Evolutionary conservation across 345 rosid genomes (phyloP), one percentile per base, ranked within the genome.

Genomic region (Hibiscus tridactylites): DNA sequence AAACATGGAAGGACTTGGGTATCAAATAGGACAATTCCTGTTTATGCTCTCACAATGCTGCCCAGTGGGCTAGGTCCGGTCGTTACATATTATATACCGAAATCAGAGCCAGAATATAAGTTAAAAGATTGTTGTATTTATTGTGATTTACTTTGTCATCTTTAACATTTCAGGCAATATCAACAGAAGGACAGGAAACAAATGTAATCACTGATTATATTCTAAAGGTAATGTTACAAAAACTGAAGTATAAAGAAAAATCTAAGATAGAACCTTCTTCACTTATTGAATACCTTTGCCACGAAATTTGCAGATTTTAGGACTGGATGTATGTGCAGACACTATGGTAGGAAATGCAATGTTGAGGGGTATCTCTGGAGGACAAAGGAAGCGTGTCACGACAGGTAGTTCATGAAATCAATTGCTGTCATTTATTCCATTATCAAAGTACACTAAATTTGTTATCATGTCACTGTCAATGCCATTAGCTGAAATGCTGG

Each of bases 281-380:
- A 47, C 11, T 50, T 9, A 42, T 12, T 56, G 16, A 61, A 72
- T 57, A 10, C 52, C n/a, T 64, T 74, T 59, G 54, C 62, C 64
- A 21, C 15, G 62, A 56, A 56, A 37, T 79, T 35, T 82, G n/a
- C 84, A 89, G 97, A 72, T 91, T 60, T 76, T 91, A 28, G 96
- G 97, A 63, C 80, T 88, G 70, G 93, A 91, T 52, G 62, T 80
- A n/a, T 89, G 97, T 60, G 86, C 92, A 11, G 97, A 91, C 61
- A 89, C 84, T 4, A 57, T 91, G 79, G 86, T 89, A 4, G 97
- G 96, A 28, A 77, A 88, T 78, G 90, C 81, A 69, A 88, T 91
- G 93, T 12, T 82, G 17, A 81, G 96, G 80, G 97, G 97, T 10
- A 80, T 91, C 72, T 91, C 97, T 17, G 97, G 97, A 47, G 96